Evolutionary conservation across 1,139 yeast species (phyloP), one percentile per base, ranked within the genome.

Genomic region (Yamadazyma atmosphaerica): DNA sequence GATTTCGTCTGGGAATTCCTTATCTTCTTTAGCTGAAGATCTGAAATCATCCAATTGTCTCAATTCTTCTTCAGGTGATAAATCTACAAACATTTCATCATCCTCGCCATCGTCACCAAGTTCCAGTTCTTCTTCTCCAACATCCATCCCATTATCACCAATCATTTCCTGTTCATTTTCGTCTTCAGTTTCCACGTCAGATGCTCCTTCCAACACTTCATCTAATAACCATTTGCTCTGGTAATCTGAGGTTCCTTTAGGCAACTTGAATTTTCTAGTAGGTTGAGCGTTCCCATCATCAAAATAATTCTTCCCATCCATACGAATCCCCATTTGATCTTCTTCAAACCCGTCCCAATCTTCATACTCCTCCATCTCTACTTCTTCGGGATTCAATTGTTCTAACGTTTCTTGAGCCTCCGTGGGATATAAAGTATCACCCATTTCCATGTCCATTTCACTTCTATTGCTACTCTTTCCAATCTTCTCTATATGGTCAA

Each of bases 1-100:
- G 40, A 90, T 65, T 63, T 94, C 98, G 63, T 94, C 99, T 0
- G 98, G 98, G 69, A 89, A 92, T 52, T 92, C 96, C 32, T 81
- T 74, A 57, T 92, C 97, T 36, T 89, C 97, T 44, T 77, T 77
- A 46, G 83, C 96, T 42, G 79, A 63, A 32, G 74, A 72, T 55
- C 95, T 79, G 63, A 72, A 88, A 51, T 75, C 80, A 40, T 74
- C 68, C 46, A 89, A 69, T 60, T 89, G 97, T 50, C 81, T 74
- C 46, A 79, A 81, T 61, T 89, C 97, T 53, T 89, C 96, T 50
- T 86, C 96, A 14, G 84, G 81, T 2, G 86, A 68, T 39, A 88
- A 68, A 35, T 88, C 96, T 39, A 81, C 78, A 57, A 81, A 84
- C 73, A 74, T 73, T 44, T 83, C 92, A 35, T 67, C 78, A 27